Evolutionary conservation across 1,284 basidiomycete species (phyloP), one percentile per base, ranked within the genome.

Genomic region (Malassezia sp.): DNA sequence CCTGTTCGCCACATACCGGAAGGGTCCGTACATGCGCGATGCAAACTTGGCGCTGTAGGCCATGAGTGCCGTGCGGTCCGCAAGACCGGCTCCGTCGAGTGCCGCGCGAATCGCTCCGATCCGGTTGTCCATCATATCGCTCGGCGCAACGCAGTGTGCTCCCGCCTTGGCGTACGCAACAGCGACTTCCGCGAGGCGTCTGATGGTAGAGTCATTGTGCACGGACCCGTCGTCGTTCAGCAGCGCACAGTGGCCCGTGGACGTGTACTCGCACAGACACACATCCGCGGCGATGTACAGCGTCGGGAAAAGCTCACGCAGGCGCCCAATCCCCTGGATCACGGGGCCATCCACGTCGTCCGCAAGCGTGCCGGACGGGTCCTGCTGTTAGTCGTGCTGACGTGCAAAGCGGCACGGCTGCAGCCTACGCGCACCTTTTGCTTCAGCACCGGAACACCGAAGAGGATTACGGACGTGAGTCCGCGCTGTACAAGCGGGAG

Each of bases 51-150:
- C 93, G n/a, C 86, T 85, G 72, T 99, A 99, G 37, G 83, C 81
- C 93, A 99, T 97, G 30, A 99, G 76, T 4, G 85, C 84, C 67
- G 54, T 54, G 39, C 56, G 57, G 41, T 56, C 85, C 84, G 63
- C 80, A 78, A 74, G 91, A 11, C 88, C 85, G 30, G 77, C 78
- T 52, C 85, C 80, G 49, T 93, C 84, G 46, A 99, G 75, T 1
- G 77, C 79, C 30, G 79, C 75, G 73, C 96, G 97, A 74, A 99
- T 97, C 8, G 81, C 80, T 48, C 79, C 80, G 51, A 99, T 82
- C 20, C 91, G 77, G 0, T 90, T 91, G 69, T 99, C 93, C 90
- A 97, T 97, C 93, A 99, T 99, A 72, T 97, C 93, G 67, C 87
- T 93, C 2, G 93, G 93, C 1, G 93, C 93, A 49, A 99, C 91